Base-by-base conservation (phyloP, 108 stramenopile genomes). In the Nitzschia sp. region DNA sequence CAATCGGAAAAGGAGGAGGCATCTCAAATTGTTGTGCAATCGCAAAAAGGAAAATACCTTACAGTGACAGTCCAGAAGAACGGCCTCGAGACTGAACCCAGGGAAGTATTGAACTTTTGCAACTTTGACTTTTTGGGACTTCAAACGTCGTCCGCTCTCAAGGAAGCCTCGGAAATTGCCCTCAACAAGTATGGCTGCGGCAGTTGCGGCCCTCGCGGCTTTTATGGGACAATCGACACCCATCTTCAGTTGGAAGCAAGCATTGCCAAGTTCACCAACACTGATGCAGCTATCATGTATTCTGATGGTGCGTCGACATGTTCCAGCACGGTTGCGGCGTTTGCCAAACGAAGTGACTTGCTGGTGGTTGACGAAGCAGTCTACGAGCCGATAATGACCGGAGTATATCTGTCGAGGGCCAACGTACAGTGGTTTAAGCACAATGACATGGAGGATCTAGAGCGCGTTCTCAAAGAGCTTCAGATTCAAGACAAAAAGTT, bases 191-290 rank as follows among this genome's bases (percentile, higher is more conserved):
- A 99, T 66, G 98, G 98, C 13, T 96, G 94, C 74, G 99, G 98
- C 5, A 89, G 88, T 27, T 99, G 99, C 60, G 99, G 99, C 13
- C 99, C 99, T 17, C 88, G 99, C n/a, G 98, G 98, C 0, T 99
- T 99, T 66, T 99, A 99, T 73, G 99, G 99, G n/a, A 97, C 99
- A 33, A 97, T 98, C 61, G 97, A 98, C 66, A 89, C 82, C 11
- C 99, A 99, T 78, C 55, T 98, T 42, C 77, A 85, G 29, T 49
- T 96, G 21, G 99, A 99, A 80, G 69, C 86, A 2, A 72, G 71
- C 18, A 76, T 98, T 34, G 79, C 97, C 24, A 51, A 63, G n/a
- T 97, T 98, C 71, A 73, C 61, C 9, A 77, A 93, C 58, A 86
- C 91, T 3, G 93, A 98, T 19, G 93, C 85, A n/a, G 95, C 96